These are phyloP conservation scores for Pleurotus tuoliensis DNA, from an alignment of 768 basidiomycete genomes.

Conservation along the genomic window DNA sequence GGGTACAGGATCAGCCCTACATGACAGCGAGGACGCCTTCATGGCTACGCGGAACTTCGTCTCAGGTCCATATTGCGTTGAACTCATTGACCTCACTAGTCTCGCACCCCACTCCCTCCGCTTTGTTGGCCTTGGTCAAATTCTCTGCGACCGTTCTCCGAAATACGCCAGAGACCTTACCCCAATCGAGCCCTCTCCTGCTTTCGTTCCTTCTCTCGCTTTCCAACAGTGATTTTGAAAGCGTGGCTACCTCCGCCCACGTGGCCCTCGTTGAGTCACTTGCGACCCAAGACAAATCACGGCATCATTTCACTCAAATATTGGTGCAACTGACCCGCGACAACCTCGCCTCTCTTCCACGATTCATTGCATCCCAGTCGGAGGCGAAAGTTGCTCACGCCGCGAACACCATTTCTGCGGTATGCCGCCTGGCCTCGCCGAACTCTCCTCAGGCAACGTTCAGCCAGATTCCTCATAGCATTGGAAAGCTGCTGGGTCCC, in stretches of 20 bases:
- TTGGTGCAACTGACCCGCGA: conserved; percentile 62
- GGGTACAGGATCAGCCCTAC: conserved; percentile 18
- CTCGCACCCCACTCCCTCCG: conserved; percentile 66
- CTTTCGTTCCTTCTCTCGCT: conserved; percentile 73
- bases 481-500: conserved; percentile 72
- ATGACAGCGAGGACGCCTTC: conserved; percentile 58
- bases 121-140: conserved; percentile 51
- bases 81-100: conserved; percentile 70
- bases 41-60: conserved; percentile 80
- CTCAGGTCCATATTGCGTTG: conserved; percentile 81
- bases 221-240: conserved; percentile 52
- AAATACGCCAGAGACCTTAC: conserved; percentile 57
- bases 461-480: conserved; percentile 43
- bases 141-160: conserved; percentile 56
- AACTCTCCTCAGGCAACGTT: conserved; percentile 12
- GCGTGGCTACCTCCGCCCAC: conserved; percentile 48
- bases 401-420: conserved; percentile 64
- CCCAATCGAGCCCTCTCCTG: conserved; percentile 62
- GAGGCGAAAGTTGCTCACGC: conserved; percentile 73
- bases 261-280: conserved; percentile 45
- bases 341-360: conserved; percentile 67
- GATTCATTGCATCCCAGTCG: conserved; percentile 62
- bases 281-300: conserved; percentile 33
- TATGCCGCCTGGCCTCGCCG: conserved; percentile 46
- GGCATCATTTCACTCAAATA: conserved; percentile 45